Conservation (phyloP, 2,329 filamentous ascomycete genomes). For the Talaromyces islandicus region DNA sequence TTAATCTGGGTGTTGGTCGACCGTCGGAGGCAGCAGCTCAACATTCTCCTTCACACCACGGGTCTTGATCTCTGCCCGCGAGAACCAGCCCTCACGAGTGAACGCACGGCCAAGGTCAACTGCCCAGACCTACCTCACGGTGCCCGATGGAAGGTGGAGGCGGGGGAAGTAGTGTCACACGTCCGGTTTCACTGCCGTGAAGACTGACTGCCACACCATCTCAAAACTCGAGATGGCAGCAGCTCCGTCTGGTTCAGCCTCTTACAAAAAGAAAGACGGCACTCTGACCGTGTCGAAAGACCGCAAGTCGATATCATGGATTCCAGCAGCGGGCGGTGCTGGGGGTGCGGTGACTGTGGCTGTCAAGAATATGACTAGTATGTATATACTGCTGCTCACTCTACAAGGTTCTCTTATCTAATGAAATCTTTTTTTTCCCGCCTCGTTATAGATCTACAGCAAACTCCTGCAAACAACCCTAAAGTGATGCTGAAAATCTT, state of each 20-base stretch:
- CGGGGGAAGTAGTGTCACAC: slow-evolving; percentile 22
- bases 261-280: slow-evolving; percentile 97
- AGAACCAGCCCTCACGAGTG: background rate
- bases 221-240: slow-evolving; percentile 26
- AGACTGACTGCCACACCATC: slow-evolving; percentile 17
- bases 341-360: slow-evolving; percentile 63
- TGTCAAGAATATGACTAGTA: slow-evolving; percentile 76
- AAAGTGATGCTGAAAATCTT: slow-evolving; percentile 96
- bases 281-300: slow-evolving; percentile 69
- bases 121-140: background rate
- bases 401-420: background rate
- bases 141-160: slow-evolving; percentile 11
- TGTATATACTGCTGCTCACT: slow-evolving; percentile 24
- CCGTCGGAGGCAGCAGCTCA: background rate
- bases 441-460: slow-evolving; percentile 73
- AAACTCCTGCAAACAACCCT: slow-evolving; percentile 78
- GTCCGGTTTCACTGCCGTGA: slow-evolving; percentile 29
- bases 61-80: background rate
- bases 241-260: slow-evolving; percentile 58
- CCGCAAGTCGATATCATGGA: slow-evolving; percentile 73
- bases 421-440: too few relatives aligned
- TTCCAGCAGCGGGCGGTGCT: slow-evolving; percentile 57
- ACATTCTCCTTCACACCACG: background rate
- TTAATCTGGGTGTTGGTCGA: background rate
- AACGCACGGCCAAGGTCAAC: background rate